Percentiles rank a stretch among this genome's conserved stretches.
Conservation (phyloP, 257 asterid genomes). For the Gardenia jasminoides region DNA sequence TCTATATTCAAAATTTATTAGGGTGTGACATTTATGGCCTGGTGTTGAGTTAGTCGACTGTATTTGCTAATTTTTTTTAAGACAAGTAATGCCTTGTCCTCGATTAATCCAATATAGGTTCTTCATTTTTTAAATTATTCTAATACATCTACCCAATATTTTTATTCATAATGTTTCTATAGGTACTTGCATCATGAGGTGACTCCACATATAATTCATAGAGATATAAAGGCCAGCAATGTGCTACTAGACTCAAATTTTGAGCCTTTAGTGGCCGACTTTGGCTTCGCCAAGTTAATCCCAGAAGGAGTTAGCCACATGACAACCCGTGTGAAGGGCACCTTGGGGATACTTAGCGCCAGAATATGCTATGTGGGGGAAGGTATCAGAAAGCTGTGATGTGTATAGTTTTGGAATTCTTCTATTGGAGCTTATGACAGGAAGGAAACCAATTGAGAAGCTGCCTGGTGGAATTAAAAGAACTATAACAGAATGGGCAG, state of each 20-base stretch:
- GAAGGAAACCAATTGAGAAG: slow-evolving; percentile 73
- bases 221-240: slow-evolving; percentile 85
- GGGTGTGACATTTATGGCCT: no score
- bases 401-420: slow-evolving; percentile 80
- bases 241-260: slow-evolving; percentile 71
- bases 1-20: no score
- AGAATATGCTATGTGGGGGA: slow-evolving; percentile 93
- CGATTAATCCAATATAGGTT: not conserved
- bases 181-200: slow-evolving; percentile 87
- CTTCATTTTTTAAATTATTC: not conserved
- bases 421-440: slow-evolving; percentile 59
- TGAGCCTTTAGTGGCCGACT: slow-evolving; percentile 74
- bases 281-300: slow-evolving; percentile 80
- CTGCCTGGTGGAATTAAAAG: slow-evolving; percentile 75
- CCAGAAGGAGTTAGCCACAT: slow-evolving; percentile 94
- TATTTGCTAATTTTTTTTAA: not conserved
- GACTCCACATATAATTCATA: slow-evolving; percentile 74
- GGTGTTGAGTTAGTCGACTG: not conserved
- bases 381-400: slow-evolving; percentile 80
- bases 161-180: not conserved
- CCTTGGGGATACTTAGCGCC: slow-evolving; percentile 84
- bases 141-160: not conserved
- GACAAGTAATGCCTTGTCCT: not conserved
- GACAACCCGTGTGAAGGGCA: slow-evolving; percentile 87
- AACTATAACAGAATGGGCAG: slow-evolving; percentile 87